A percentile compares a stretch with the other conserved stretches of the same genome.
Conservation (phyloP, 768 basidiomycete species). For the Boletus rubropictus region DNA sequence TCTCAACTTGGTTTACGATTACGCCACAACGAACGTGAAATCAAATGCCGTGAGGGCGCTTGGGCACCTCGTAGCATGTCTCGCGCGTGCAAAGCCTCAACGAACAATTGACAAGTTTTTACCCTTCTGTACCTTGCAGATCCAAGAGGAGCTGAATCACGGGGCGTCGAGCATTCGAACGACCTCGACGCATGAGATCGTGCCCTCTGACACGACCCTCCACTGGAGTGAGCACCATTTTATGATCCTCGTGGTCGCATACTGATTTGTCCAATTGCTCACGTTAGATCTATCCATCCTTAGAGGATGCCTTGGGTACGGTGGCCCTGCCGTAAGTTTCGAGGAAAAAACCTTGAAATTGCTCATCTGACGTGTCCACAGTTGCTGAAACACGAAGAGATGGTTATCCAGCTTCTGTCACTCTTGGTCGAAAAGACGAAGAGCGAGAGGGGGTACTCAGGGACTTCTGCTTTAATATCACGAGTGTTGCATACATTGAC, state of each 20-base stretch:
- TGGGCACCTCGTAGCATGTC: constrained; percentile 78
- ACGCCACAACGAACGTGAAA: constrained; percentile 83
- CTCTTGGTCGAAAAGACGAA: constrained; percentile 74
- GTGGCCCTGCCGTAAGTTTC: constrained; percentile 51
- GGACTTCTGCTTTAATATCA: constrained; percentile 71
- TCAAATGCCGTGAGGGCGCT: constrained; percentile 89
- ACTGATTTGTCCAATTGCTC: constrained; percentile 1
- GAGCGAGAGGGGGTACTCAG: constrained; percentile 83
- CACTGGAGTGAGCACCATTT: constrained; percentile 73
- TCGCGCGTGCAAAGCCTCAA: constrained; percentile 72
- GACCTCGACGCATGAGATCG: constrained; percentile 65
- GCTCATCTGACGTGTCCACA: constrained; percentile 23
- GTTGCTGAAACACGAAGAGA: constrained; percentile 65
- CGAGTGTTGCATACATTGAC: constrained; percentile 71
- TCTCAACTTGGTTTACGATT: constrained; percentile 77
- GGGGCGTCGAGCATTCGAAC: constrained; percentile 86
- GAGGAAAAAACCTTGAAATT: background rate
- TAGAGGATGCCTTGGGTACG: constrained; percentile 75
- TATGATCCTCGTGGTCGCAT: background rate
- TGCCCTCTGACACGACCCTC: constrained; percentile 81
- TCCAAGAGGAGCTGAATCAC: constrained; percentile 79
- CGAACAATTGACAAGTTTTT: constrained; percentile 78
- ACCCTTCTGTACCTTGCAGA: constrained; percentile 67
- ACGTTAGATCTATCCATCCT: constrained; percentile 70
- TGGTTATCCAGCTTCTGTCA: constrained; percentile 56